A percentile compares a stretch with the other conserved stretches of the same genome.
Conservation (phyloP, 495 filamentous ascomycete genomes). For the Penicillium ochrochloron region DNA sequence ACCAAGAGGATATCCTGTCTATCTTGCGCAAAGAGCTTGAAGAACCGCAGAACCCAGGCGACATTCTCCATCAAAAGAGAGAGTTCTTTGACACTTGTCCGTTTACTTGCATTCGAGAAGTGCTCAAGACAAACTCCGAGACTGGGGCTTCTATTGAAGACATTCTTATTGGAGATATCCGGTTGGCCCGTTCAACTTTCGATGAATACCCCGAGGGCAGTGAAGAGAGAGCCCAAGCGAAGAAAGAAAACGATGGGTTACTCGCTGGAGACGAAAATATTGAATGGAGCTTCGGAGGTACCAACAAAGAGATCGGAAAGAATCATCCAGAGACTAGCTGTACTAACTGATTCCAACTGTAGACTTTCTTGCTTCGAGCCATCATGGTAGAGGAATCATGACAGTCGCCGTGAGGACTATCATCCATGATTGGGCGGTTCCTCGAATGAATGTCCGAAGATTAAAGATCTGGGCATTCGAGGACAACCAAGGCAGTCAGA, state of each 20-base stretch:
- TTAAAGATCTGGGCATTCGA: conserved; percentile 26
- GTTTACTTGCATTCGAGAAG: conserved; percentile 34
- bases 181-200: conserved; percentile 27
- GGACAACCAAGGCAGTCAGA: conserved; percentile 31
- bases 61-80: background rate
- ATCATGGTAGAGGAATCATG: conserved; percentile 39
- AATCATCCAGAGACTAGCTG: background rate
- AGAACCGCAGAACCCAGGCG: background rate
- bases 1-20: background rate
- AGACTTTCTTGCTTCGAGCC: conserved; percentile 31
- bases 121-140: conserved; percentile 10
- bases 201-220: conserved; percentile 28
- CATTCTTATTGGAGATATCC: conserved; percentile 29
- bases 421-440: conserved; percentile 33
- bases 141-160: conserved; percentile 21
- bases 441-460: conserved; percentile 31
- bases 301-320: background rate
- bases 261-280: conserved; percentile 26
- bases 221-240: conserved; percentile 21
- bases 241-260: conserved; percentile 25
- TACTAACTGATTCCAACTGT: background rate
- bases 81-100: conserved; percentile 28
- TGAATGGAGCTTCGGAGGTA: conserved; percentile 33
- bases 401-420: conserved; percentile 22
- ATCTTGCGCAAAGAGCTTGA: conserved; percentile 9